These are phyloP conservation scores for Harringtonia lauricola DNA, from an alignment of 2,329 filamentous ascomycete species.

Conservation along the genomic window DNA sequence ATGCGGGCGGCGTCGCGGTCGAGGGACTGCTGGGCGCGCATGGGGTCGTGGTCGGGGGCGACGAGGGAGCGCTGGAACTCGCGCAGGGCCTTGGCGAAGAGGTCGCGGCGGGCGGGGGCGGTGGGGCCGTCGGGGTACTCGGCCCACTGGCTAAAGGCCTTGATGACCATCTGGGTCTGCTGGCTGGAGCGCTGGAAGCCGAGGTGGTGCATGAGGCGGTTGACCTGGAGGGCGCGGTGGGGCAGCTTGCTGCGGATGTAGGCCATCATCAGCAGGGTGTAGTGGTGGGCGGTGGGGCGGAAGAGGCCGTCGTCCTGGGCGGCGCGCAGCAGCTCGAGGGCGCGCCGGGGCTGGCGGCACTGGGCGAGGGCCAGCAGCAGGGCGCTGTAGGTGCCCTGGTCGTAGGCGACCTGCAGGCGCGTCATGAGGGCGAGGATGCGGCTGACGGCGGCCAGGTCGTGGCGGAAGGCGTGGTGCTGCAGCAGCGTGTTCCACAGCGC, in stretches of 20 bases:
- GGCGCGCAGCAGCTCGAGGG: constrained; percentile 34
- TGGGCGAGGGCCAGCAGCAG: constrained; percentile 37
- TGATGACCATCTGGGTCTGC: constrained; percentile 29
- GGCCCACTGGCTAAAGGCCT: constrained; percentile 26
- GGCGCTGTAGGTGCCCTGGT: constrained; percentile 36
- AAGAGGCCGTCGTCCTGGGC: constrained; percentile 33
- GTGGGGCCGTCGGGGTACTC: constrained; percentile 15
- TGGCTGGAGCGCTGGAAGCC: constrained; percentile 31
- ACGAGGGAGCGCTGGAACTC: constrained; percentile 31
- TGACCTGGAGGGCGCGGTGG: constrained; percentile 27
- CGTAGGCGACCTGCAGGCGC: constrained; percentile 31
- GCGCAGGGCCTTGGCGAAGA: constrained; percentile 21
- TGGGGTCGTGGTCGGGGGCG: neutral
- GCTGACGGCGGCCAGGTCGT: constrained; percentile 39
- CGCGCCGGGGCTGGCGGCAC: constrained; percentile 37
- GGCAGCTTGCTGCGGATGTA: constrained; percentile 35
- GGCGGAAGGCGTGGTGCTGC: constrained; percentile 52
- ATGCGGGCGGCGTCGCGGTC: constrained; percentile 15
- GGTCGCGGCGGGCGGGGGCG: constrained; percentile 13
- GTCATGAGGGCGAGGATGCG: constrained; percentile 38
- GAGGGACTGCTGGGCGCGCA: constrained; percentile 3
- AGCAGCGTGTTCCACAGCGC: constrained; percentile 73
- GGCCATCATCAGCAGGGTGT: constrained; percentile 39
- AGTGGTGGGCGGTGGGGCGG: constrained; percentile 35
- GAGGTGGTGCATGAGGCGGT: constrained; percentile 29